Base-by-base conservation (phyloP, 2,329 filamentous ascomycete species). In the Trichophyton rubrum region DNA sequence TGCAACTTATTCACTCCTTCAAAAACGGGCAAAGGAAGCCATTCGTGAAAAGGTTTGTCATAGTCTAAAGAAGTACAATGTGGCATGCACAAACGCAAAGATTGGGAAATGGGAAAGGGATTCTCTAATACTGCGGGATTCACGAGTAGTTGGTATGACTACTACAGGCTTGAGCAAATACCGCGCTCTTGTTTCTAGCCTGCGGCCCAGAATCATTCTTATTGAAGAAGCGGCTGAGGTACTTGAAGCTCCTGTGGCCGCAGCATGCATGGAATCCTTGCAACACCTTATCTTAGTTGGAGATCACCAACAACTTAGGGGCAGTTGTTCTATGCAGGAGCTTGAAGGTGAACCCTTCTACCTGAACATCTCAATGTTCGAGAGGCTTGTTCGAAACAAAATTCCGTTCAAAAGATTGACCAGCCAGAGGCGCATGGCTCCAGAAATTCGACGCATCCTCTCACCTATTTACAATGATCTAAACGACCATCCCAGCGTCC, bases 121-220 rank as follows among this genome's bases (percentile, higher is more conserved):
- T 62, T 73, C 79, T 7, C 73, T 80, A 22, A 77, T 89, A 24
- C 73, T 92, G 2, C 80, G 81, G 38, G 81, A 82, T 58, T 75
- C 81, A 3, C 82, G 78, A 60, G 69, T 87, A 27, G 79, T 87
- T 58, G 84, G 84, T 7, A 80, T 85, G 77, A 95, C 90, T 0
- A 90, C 87, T 0, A 95, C 90, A 0, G 89, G 89, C 0, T 70
- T 95, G 7, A 86, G 85, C 71, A 95, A 95, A 66, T 92, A 93
- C 63, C 83, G 89, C 2, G 82, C 80, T 0, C 76, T 92, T 1
- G 76, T 95, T 22, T 78, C 84, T 0, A 82, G 82, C 1, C 69
- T 92, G 3, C 77, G 81, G 30, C 88, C 89, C 0, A 82, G 78
- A 24, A 78, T 89, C 2, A 78, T 92, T 13, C 74, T 95, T 41